Percentiles rank a stretch among this genome's conserved stretches.
These are phyloP conservation scores for Fusarium sp. DNA, from an alignment of 2,329 filamentous ascomycete species.

Conservation along the genomic window DNA sequence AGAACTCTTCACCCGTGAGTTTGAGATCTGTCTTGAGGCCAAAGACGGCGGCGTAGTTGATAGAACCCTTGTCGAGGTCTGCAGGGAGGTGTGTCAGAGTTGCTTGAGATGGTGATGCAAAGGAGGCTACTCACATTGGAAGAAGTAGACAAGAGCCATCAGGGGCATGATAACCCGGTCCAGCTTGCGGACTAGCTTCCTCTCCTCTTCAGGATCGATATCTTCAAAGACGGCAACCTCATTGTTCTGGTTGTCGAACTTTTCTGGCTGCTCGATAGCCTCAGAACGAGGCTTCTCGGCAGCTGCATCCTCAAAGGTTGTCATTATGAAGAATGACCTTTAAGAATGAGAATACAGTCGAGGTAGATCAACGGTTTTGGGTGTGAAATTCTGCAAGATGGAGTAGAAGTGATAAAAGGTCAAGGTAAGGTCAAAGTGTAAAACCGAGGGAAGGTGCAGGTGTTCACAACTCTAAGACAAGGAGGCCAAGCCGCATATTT, in stretches of 20 bases:
- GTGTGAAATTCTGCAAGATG: background rate
- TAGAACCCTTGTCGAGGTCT: slow-evolving; percentile 37
- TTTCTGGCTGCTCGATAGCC: slow-evolving; percentile 11
- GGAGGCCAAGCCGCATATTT: background rate
- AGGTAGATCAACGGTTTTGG: too few species aligned
- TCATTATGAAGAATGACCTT: slow-evolving; percentile 2
- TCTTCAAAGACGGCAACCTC: slow-evolving; percentile 29
- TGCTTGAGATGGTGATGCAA: background rate
- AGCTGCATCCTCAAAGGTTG: slow-evolving; percentile 1
- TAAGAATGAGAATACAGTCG: background rate
- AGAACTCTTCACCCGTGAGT: slow-evolving; percentile 23
- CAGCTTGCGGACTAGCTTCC: slow-evolving; percentile 27
- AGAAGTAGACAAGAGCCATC: slow-evolving; percentile 36
- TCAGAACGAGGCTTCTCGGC: background rate
- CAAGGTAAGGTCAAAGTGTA: background rate
- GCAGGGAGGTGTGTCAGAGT: background rate
- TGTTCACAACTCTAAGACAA: background rate
- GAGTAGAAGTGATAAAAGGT: background rate
- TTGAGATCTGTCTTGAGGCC: slow-evolving; percentile 27
- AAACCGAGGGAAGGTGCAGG: background rate
- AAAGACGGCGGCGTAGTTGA: slow-evolving; percentile 34
- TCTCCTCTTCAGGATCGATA: slow-evolving; percentile 31
- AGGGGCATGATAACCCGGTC: slow-evolving; percentile 32
- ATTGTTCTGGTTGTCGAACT: slow-evolving; percentile 11
- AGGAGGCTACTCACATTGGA: slow-evolving; percentile 21